phyloP scores from a whole-genome alignment of 2,329 filamentous ascomycete species.

The Arthroderma sp. region DNA sequence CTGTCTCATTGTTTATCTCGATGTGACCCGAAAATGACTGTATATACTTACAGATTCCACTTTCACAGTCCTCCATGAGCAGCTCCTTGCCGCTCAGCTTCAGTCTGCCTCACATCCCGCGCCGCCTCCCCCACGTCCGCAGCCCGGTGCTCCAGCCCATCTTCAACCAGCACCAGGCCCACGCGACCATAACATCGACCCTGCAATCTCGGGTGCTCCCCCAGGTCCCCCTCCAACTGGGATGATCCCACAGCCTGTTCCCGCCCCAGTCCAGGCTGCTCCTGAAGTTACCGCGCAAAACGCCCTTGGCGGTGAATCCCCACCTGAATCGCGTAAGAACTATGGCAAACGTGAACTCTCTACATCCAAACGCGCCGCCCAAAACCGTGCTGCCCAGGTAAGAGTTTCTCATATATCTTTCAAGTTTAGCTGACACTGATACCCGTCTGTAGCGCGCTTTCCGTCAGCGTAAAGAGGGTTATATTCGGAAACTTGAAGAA shows the following conservation, averaged over 20 bases:
- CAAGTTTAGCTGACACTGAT: slow-evolving; percentile 24
- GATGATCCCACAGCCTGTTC: slow-evolving; percentile 12
- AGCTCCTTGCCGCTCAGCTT: slow-evolving; percentile 41
- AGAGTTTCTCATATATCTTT: slow-evolving; percentile 20
- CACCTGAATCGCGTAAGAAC: slow-evolving; percentile 52
- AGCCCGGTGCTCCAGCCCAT: slow-evolving; percentile 30
- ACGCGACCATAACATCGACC: slow-evolving; percentile 42
- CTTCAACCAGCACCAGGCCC: slow-evolving; percentile 22
- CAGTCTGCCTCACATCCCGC: slow-evolving; percentile 20
- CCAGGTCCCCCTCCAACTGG: slow-evolving; percentile 1
- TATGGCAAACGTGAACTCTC: slow-evolving; percentile 73
- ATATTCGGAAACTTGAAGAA: slow-evolving; percentile 94
- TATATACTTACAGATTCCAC: slow-evolving; percentile 4
- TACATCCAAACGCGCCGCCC: slow-evolving; percentile 88
- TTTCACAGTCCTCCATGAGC: slow-evolving; percentile 46
- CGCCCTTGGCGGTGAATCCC: slow-evolving; percentile 24
- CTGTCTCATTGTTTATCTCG: background rate
- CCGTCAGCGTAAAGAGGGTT: slow-evolving; percentile 91
- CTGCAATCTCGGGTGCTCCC: slow-evolving; percentile 38
- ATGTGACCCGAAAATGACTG: background rate
- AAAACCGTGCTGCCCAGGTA: slow-evolving; percentile 95
- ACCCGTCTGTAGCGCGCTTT: slow-evolving; percentile 61
- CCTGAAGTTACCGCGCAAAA: slow-evolving; percentile 1
- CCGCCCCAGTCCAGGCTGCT: slow-evolving; percentile 1
- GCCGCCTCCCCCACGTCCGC: slow-evolving; percentile 31